These are phyloP conservation scores for Lentinula guzmanii DNA, from an alignment of 768 basidiomycete species.

Conservation along the genomic window DNA sequence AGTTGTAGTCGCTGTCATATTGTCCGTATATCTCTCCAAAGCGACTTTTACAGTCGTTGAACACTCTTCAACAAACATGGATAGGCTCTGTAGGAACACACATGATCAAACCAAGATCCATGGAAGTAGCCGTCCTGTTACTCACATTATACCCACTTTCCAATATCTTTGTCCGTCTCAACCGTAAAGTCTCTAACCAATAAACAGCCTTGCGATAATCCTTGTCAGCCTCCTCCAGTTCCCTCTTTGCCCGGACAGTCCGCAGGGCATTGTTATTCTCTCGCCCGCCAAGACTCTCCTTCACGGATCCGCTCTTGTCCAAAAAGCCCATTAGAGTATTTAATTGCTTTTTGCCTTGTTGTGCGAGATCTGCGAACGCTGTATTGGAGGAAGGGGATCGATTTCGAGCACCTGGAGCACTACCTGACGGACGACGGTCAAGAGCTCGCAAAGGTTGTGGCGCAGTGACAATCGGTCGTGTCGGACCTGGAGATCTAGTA, in stretches of 20 bases:
- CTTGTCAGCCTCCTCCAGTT: slow-evolving; percentile 93
- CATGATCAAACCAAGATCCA: background rate
- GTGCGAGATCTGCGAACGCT: slow-evolving; percentile 82
- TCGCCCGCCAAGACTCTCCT: slow-evolving; percentile 53
- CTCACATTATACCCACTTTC: slow-evolving; percentile 76
- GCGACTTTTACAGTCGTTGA: slow-evolving; percentile 56
- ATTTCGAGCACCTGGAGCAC: slow-evolving; percentile 46
- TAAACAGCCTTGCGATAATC: slow-evolving; percentile 88
- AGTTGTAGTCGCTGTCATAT: slow-evolving; percentile 73
- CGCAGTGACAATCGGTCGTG: slow-evolving; percentile 52
- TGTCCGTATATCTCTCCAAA: slow-evolving; percentile 73
- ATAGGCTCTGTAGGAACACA: slow-evolving; percentile 53
- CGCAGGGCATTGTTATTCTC: slow-evolving; percentile 62
- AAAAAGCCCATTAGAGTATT: slow-evolving; percentile 83
- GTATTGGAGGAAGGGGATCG: slow-evolving; percentile 80
- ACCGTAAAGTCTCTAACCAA: slow-evolving; percentile 86
- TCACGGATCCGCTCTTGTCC: slow-evolving; percentile 65
- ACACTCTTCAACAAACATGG: slow-evolving; percentile 72
- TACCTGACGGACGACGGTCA: slow-evolving; percentile 67
- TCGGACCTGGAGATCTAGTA: slow-evolving; percentile 35
- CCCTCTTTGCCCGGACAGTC: slow-evolving; percentile 77
- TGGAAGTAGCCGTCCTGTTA: background rate
- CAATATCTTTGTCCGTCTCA: slow-evolving; percentile 76
- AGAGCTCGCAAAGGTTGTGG: slow-evolving; percentile 74
- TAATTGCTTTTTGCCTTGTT: slow-evolving; percentile 84